phyloP scores from a whole-genome alignment of 139 green algal species.

The Edaphochlamys debaryana region DNA sequence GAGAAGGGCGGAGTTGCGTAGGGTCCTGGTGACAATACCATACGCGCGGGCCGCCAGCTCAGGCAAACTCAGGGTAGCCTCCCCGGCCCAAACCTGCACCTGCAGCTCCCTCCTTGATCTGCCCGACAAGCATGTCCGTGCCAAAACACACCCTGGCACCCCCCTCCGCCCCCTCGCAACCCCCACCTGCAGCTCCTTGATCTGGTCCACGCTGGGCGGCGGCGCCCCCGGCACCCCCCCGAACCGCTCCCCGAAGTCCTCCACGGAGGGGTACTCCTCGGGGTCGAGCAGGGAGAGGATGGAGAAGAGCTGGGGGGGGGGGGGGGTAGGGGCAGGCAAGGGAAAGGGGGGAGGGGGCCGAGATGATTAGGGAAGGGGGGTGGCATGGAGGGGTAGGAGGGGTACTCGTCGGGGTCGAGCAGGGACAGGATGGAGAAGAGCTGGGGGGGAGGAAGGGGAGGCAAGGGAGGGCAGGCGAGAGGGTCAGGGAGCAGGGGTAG shows the following conservation, averaged over 20 bases:
- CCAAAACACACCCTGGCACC: no score
- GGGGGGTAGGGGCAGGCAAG: no score
- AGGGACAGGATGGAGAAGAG: slow-evolving; percentile 88
- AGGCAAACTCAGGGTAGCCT: no score
- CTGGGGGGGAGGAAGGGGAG: slow-evolving; percentile 24
- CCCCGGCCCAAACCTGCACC: no score
- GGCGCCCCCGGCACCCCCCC: slow-evolving; percentile 28
- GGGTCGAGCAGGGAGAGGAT: slow-evolving; percentile 88
- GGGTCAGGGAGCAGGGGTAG: no score
- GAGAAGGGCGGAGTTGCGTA: not conserved
- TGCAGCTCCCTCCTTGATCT: no score
- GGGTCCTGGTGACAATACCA: no score
- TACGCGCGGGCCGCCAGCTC: not conserved
- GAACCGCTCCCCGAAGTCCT: slow-evolving; percentile 52
- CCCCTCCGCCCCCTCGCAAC: not conserved
- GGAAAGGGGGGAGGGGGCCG: no score
- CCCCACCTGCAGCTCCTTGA: slow-evolving; percentile 70
- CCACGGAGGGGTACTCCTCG: slow-evolving; percentile 20
- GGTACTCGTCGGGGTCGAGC: slow-evolving; percentile 68
- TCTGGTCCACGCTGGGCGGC: slow-evolving; percentile 71
- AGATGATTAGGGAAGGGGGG: no score
- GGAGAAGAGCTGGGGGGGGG: slow-evolving; percentile 67
- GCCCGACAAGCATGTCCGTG: no score
- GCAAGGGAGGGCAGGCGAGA: no score
- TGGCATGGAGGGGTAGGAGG: no score